Conservation (phyloP, 2,329 filamentous ascomycete species). For the Helotiales sp. region DNA sequence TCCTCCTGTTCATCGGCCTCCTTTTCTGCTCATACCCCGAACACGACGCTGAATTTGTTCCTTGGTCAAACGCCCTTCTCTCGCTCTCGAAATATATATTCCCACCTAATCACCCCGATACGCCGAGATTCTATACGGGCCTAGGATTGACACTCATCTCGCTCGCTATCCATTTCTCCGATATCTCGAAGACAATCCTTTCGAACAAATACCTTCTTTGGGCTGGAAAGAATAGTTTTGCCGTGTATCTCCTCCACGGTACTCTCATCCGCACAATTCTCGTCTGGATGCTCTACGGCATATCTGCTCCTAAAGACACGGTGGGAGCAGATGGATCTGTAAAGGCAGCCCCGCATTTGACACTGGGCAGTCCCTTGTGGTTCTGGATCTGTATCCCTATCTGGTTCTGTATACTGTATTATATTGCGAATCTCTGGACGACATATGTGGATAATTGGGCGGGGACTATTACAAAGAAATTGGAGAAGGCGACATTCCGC, state of each 20-base stretch:
- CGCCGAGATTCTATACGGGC: conserved; percentile 49
- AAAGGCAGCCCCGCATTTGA: conserved; percentile 36
- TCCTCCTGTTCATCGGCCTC: conserved; percentile 52
- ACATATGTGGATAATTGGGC: conserved; percentile 53
- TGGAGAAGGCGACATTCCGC: conserved; percentile 28
- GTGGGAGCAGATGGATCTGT: conserved; percentile 34
- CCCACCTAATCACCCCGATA: conserved; percentile 44
- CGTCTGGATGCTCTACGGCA: conserved; percentile 59
- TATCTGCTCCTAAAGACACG: conserved; percentile 35
- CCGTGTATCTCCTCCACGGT: conserved; percentile 64
- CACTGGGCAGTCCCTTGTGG: conserved; percentile 38
- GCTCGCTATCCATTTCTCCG: conserved; percentile 52
- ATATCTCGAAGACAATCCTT: conserved; percentile 49
- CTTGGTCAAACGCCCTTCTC: conserved; percentile 51
- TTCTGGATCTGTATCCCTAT: conserved; percentile 41
- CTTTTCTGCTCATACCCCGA: conserved; percentile 61
- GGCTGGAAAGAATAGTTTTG: conserved; percentile 63
- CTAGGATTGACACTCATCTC: conserved; percentile 50
- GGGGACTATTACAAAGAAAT: conserved; percentile 41
- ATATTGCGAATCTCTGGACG: conserved; percentile 49
- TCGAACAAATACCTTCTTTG: conserved; percentile 57
- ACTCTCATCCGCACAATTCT: conserved; percentile 58
- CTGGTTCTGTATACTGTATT: conserved; percentile 49
- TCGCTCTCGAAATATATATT: conserved; percentile 44
- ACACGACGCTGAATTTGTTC: conserved; percentile 49